Base-by-base conservation (phyloP, 2,329 filamentous ascomycete genomes). In the Zopfia rhizophila region DNA sequence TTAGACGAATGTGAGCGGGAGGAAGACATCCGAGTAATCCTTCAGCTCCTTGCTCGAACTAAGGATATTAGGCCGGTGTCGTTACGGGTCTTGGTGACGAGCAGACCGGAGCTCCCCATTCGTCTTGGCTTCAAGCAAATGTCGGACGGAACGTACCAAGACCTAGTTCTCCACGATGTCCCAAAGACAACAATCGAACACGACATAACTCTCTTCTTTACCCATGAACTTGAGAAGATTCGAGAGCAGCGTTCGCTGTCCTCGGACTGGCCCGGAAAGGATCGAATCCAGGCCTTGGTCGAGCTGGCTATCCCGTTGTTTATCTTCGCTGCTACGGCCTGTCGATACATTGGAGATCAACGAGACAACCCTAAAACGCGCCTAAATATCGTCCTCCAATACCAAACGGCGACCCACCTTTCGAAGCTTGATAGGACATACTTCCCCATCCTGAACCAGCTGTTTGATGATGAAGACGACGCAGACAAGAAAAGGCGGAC, bases 221-320 rank as follows among this genome's bases (percentile, higher is more conserved):
- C 19, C 11, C 21, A 37, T 22, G 33, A 22, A 16, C 33, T 37
- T 16, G 33, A 18, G 7, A 24, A 7, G 16, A 37, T 37, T 22
- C 33, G 16, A 16, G 7, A 37, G 18, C 7, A 7, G 12, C 33
- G 18, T 23, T 8, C 10, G 18, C 33, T 37, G 18, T 22, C 33
- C 7, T 41, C 4, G 8, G 18, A 18, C 3, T 64, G 58, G 62
- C 58, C 60, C 27, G 43, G 48, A 2, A 8, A 46, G 7, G 37
- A 56, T 4, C 24, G 8, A 13, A 49, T 62, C 10, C 13, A 60
- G 12, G 33, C 32, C 13, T 38, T 68, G 7, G 46, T 60, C 31
- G 17, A 51, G 5, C 61, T 54, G 29, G 31, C 63, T 3, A 36
- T 56, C 17, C 59, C 60, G 5, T 45, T 69, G 16, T 69, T 70